These are phyloP conservation scores for Penicillium mononematosum DNA, from an alignment of 495 filamentous ascomycete genomes.

Conservation along the genomic window DNA sequence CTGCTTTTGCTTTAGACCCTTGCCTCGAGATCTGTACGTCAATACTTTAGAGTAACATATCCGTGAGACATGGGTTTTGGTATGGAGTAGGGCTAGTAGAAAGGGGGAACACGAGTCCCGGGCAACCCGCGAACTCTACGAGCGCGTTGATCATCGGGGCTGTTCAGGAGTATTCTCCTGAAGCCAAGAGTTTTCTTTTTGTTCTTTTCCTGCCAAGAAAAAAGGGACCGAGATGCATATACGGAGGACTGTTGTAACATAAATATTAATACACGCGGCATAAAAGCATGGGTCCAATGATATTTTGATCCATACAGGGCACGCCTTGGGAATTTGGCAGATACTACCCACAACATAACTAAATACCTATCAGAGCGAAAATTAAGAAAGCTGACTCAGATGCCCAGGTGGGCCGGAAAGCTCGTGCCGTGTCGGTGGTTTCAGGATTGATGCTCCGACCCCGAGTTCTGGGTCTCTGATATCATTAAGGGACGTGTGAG, in stretches of 20 bases:
- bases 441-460: slow-evolving; percentile 28
- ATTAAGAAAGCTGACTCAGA: slow-evolving; percentile 17
- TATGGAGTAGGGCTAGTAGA: neutral
- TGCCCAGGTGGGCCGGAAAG: slow-evolving; percentile 24
- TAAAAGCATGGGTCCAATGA: neutral
- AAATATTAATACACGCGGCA: neutral
- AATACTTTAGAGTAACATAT: neutral
- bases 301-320: neutral
- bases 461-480: slow-evolving; percentile 9
- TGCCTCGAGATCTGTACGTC: neutral
- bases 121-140: slow-evolving; percentile 1
- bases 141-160: slow-evolving; percentile 5
- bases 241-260: neutral
- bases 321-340: neutral
- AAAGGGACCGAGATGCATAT: neutral
- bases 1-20: neutral
- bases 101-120: neutral
- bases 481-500: slow-evolving; percentile 1
- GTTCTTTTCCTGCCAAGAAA: slow-evolving; percentile 1
- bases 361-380: neutral
- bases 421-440: slow-evolving; percentile 31
- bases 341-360: neutral
- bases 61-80: neutral
- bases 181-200: neutral
- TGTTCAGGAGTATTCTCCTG: slow-evolving; percentile 9